Evolutionary conservation across 2,329 filamentous ascomycete genomes (phyloP).

Genomic region (Penicillium sp.): DNA sequence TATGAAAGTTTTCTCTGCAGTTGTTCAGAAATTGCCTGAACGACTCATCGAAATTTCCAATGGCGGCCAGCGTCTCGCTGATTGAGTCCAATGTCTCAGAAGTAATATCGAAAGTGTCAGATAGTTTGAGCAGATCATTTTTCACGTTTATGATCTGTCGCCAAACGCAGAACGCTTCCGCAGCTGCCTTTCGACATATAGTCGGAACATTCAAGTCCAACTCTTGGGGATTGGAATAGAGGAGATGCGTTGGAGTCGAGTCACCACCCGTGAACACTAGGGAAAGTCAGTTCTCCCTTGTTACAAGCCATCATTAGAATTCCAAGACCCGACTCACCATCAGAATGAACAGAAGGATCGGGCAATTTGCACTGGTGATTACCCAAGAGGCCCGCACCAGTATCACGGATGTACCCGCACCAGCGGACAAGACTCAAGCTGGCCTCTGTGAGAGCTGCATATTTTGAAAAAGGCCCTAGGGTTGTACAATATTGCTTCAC

Average conservation of each 20-base stretch:
- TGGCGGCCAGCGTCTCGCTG: not conserved
- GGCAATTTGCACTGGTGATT: conserved; percentile 15
- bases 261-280: not conserved
- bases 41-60: conserved; percentile 6
- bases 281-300: not conserved
- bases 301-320: not conserved
- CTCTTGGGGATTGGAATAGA: not conserved
- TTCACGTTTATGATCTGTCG: conserved; percentile 16
- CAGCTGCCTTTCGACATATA: conserved; percentile 12
- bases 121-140: not conserved
- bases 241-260: not conserved
- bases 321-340: conserved; percentile 1
- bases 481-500: conserved; percentile 17
- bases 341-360: not conserved
- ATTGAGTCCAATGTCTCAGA: not conserved
- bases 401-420: conserved; percentile 24
- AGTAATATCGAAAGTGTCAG: not conserved
- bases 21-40: conserved; percentile 12
- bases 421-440: conserved; percentile 20
- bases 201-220: conserved; percentile 8
- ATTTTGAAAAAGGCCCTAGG: conserved; percentile 17
- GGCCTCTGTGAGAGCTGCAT: conserved; percentile 16
- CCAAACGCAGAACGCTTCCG: conserved; percentile 17
- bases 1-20: conserved; percentile 6
- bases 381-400: conserved; percentile 18